These are phyloP conservation scores for Colletotrichum filicis DNA, from an alignment of 2,329 filamentous ascomycete species.

Conservation along the genomic window DNA sequence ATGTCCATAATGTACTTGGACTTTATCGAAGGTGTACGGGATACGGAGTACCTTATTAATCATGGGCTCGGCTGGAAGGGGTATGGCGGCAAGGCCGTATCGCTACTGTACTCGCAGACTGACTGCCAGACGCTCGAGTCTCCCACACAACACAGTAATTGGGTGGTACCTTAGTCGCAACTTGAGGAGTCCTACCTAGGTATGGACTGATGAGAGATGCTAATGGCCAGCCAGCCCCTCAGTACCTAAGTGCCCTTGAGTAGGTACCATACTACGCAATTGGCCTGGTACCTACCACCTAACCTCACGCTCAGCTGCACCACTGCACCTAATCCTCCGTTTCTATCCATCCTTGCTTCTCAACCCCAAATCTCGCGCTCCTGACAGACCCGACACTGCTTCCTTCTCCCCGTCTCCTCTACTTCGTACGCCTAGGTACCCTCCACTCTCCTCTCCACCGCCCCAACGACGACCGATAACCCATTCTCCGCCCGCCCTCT, in stretches of 20 bases:
- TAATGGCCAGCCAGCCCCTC: too few relatives aligned
- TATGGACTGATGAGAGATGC: too few relatives aligned
- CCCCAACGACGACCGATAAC: not conserved
- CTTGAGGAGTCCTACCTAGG: too few relatives aligned
- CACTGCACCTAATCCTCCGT: not conserved
- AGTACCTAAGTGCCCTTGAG: too few relatives aligned
- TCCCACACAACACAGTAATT: too few relatives aligned
- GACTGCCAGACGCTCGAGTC: not conserved
- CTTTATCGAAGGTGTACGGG: not conserved
- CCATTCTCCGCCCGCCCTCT: not conserved
- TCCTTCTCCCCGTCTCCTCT: not conserved
- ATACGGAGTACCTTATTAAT: constrained; percentile 12
- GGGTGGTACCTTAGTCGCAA: too few relatives aligned
- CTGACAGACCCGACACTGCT: not conserved
- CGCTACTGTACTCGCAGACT: not conserved
- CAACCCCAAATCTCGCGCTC: not conserved
- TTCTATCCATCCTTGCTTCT: not conserved
- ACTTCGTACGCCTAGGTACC: not conserved
- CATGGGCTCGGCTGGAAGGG: constrained; percentile 15
- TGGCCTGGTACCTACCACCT: not conserved
- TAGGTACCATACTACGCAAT: not conserved
- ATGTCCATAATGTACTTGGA: constrained; percentile 4
- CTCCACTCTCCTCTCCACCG: not conserved
- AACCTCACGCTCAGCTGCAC: too few relatives aligned
- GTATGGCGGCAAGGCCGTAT: constrained; percentile 24